phyloP scores from a whole-genome alignment of 2,329 filamentous ascomycete species.

The Pseudonectria foliicola region DNA sequence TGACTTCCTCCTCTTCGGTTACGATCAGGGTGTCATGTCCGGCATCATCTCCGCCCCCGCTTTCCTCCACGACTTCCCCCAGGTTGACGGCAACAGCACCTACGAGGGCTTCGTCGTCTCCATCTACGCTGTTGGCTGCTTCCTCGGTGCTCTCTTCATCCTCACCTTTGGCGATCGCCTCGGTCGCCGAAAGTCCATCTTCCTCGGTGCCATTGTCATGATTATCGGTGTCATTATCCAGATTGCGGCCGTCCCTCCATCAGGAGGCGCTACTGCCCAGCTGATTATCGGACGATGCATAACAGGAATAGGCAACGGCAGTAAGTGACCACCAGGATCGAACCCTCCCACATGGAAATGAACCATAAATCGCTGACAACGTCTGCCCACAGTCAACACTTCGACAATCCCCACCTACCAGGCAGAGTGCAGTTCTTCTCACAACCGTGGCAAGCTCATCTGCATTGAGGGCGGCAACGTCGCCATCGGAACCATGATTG shows the following conservation, averaged over 20 bases:
- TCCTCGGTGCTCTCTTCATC: constrained; percentile 42
- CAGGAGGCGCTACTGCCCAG: constrained; percentile 32
- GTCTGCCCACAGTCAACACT: constrained; percentile 30
- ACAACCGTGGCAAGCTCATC: constrained; percentile 47
- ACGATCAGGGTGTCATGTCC: constrained; percentile 49
- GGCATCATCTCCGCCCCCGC: constrained; percentile 45
- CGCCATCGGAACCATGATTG: constrained; percentile 34
- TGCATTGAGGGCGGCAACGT: constrained; percentile 40
- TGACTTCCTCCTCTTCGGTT: constrained; percentile 54
- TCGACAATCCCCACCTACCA: constrained; percentile 50
- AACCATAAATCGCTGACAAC: no score
- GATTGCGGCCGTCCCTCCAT: constrained; percentile 27
- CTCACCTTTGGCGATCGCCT: constrained; percentile 46
- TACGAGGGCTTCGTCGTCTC: constrained; percentile 40
- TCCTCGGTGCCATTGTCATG: constrained; percentile 51
- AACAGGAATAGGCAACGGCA: constrained; percentile 46
- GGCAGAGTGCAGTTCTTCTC: constrained; percentile 44
- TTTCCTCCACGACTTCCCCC: constrained; percentile 41
- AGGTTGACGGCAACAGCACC: constrained; percentile 37
- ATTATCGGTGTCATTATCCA: constrained; percentile 55
- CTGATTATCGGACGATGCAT: constrained; percentile 44
- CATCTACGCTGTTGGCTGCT: constrained; percentile 47
- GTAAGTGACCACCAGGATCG: no score
- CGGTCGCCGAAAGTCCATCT: constrained; percentile 46
- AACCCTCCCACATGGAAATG: no score